A percentile compares a stretch with the other conserved stretches of the same genome.
Conservation (phyloP, 2,329 filamentous ascomycete species). For the Chrysoporthe austroafricana region DNA sequence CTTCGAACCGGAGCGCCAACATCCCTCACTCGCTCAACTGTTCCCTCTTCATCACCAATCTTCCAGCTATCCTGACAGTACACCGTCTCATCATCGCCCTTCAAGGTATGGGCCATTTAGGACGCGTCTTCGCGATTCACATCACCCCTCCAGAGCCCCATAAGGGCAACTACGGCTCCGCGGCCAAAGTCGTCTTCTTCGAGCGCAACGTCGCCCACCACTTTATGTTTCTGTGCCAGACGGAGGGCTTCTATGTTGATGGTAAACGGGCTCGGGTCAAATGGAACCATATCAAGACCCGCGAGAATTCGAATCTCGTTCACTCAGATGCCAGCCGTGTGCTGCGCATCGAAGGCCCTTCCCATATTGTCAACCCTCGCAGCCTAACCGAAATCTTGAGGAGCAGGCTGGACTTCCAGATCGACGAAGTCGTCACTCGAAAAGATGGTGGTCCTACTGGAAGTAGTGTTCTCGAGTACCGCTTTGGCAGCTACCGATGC, state of each 20-base stretch:
- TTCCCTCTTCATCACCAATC: conserved; percentile 56
- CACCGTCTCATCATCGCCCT: conserved; percentile 50
- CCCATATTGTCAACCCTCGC: conserved; percentile 46
- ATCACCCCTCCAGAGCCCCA: conserved; percentile 52
- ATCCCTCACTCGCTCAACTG: conserved; percentile 50
- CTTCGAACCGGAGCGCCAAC: conserved; percentile 44
- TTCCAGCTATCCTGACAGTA: conserved; percentile 49
- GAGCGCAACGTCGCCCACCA: conserved; percentile 43
- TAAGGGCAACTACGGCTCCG: conserved; percentile 42
- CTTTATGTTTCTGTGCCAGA: conserved; percentile 34
- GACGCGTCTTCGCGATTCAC: conserved; percentile 55
- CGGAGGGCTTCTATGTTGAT: conserved; percentile 42
- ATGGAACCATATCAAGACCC: conserved; percentile 54
- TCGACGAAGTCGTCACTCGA: conserved; percentile 46
- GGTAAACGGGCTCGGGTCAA: conserved; percentile 44
- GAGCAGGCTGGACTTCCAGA: conserved; percentile 49
- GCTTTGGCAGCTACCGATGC: conserved; percentile 59
- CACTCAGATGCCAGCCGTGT: conserved; percentile 45
- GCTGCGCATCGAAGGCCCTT: conserved; percentile 53
- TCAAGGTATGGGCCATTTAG: conserved; percentile 49
- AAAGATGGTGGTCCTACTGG: conserved; percentile 30
- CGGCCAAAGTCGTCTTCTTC: conserved; percentile 57
- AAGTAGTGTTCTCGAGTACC: conserved; percentile 49
- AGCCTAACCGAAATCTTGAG: conserved; percentile 47
- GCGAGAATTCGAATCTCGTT: conserved; percentile 36